These are phyloP conservation scores for Trichophaea hybrida DNA, from an alignment of 2,329 filamentous ascomycete genomes.

Conservation along the genomic window DNA sequence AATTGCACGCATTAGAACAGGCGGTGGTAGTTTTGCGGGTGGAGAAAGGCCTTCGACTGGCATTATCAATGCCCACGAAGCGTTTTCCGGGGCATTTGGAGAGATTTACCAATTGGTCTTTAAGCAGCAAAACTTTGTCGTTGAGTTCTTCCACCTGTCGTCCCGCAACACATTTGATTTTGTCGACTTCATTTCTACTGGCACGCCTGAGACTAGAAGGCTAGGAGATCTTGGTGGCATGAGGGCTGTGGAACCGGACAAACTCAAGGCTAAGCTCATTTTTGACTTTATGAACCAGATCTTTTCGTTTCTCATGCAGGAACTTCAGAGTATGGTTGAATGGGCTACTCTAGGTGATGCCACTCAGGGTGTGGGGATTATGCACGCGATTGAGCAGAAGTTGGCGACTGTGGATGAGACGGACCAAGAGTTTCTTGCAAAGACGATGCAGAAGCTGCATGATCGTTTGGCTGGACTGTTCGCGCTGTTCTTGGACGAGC, in stretches of 20 bases:
- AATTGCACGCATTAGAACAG: slow-evolving; percentile 56
- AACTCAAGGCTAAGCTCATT: slow-evolving; percentile 68
- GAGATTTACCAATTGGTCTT: slow-evolving; percentile 71
- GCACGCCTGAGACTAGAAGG: slow-evolving; percentile 48
- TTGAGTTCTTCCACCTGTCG: slow-evolving; percentile 94
- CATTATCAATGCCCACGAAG: slow-evolving; percentile 56
- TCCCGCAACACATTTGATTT: slow-evolving; percentile 48
- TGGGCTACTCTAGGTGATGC: slow-evolving; percentile 72
- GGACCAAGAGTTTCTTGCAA: slow-evolving; percentile 82
- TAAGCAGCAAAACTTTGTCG: slow-evolving; percentile 90
- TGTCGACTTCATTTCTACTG: slow-evolving; percentile 51
- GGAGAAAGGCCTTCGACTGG: slow-evolving; percentile 31
- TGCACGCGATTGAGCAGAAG: slow-evolving; percentile 67
- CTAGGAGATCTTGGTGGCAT: slow-evolving; percentile 59
- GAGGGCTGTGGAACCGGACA: slow-evolving; percentile 75
- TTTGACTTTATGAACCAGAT: slow-evolving; percentile 80
- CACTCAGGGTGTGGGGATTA: slow-evolving; percentile 79
- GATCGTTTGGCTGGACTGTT: slow-evolving; percentile 60
- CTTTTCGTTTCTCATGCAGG: slow-evolving; percentile 65
- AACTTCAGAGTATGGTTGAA: slow-evolving; percentile 65
- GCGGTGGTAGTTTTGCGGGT: slow-evolving; percentile 47
- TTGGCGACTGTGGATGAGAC: slow-evolving; percentile 68
- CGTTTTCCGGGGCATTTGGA: slow-evolving; percentile 65
- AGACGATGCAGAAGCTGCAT: slow-evolving; percentile 64
- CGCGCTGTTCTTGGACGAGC: slow-evolving; percentile 80